Evolutionary conservation across 345 rosid species (phyloP), one percentile per base, ranked within the genome.

Genomic region (Eucalyptus victrix): DNA sequence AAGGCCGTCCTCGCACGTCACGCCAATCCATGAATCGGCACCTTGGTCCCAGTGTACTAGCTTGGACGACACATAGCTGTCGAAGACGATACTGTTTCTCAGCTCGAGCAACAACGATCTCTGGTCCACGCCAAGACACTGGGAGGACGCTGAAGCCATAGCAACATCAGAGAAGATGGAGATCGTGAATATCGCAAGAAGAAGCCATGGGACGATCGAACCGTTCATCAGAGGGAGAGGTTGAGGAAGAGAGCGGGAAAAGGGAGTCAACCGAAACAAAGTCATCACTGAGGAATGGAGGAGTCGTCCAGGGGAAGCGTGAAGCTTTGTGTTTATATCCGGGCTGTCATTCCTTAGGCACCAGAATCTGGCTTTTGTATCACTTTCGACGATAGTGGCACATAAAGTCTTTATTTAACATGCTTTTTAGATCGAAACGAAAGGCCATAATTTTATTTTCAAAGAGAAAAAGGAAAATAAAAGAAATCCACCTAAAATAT

Each of bases 1-100:
- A n/a, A 10, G 92, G 34, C 49, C 88, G 3, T 4, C 89, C 86
- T 93, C 90, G 42, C 96, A 94, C 7, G 30, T 51, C 45, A 95
- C 92, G 17, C 96, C 96, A 18, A 24, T 18, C 94, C 95, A 95
- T 1, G 51, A 93, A 89, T 91, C 90, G 1, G 49, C 8, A 19
- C 30, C 44, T 17, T 44, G 85, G 83, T 80, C 69, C 95, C 95
- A 95, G 5, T n/a, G 60, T 1, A 12, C 67, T 28, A 60, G 67
- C 67, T 60, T 60, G 67, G 67, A 60, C 7, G 32, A 60, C 2
- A 5, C 1, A 6, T 0, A 60, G 67, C 0, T 12, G 8, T 60
- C 8, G 17, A 60, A 60, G 67, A 87, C 34, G 87, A 69, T 51
- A 12, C 54, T 89, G 56, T 72, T 4, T 34, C 87, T 67, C 21